phyloP scores from a whole-genome alignment of 345 rosid species.

The Salix suchowensis region DNA sequence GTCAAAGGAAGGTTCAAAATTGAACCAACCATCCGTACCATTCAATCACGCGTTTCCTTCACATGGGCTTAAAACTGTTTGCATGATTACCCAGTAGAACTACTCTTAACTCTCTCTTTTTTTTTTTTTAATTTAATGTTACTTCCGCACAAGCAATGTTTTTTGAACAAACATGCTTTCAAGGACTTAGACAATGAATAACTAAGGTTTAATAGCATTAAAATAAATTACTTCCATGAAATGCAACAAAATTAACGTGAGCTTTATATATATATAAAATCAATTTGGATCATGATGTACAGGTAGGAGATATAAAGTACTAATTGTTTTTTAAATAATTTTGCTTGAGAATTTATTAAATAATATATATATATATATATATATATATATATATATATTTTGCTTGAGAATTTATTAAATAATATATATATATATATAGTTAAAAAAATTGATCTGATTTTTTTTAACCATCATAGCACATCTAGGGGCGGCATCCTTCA shows the following conservation, averaged over 20 bases:
- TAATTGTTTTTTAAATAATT: no score
- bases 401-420: no score
- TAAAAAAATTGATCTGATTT: no score
- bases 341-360: no score
- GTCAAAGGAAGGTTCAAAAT: slow-evolving; percentile 3
- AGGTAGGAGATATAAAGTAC: no score
- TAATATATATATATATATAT: no score
- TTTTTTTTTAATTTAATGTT: background rate
- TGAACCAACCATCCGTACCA: background rate
- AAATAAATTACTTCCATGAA: background rate
- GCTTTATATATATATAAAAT: background rate
- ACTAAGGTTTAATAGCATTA: background rate
- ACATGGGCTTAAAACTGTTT: background rate
- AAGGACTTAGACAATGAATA: background rate
- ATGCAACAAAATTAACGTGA: slow-evolving; percentile 3
- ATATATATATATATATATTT: no score
- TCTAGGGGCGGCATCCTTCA: background rate
- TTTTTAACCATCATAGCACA: no score
- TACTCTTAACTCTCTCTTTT: background rate
- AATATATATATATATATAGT: no score
- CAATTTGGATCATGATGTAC: no score
- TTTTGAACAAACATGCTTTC: background rate
- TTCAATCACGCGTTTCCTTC: background rate
- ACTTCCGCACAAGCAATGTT: no score
- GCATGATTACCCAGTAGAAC: background rate